Conservation (phyloP, 306 rosid genomes). For the Castanea sativa region DNA sequence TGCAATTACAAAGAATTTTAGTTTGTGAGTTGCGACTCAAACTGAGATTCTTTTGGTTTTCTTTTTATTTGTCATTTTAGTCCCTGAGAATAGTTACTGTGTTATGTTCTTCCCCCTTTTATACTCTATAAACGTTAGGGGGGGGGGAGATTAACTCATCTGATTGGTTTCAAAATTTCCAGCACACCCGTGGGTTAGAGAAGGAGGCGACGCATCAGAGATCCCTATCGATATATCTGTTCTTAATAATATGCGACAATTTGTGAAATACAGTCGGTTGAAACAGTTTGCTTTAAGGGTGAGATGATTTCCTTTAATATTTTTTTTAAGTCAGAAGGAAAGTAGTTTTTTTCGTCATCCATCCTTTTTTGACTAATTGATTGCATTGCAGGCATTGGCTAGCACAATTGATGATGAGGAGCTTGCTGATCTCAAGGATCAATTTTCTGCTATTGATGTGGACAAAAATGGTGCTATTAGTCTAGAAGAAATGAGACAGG, state of each 20-base stretch:
- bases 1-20: not conserved
- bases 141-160: slow-evolving; percentile 13
- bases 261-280: slow-evolving; percentile 88
- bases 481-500: slow-evolving; percentile 99
- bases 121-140: not conserved
- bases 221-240: slow-evolving; percentile 97
- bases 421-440: slow-evolving; percentile 86
- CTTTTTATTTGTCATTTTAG: not conserved
- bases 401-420: slow-evolving; percentile 89
- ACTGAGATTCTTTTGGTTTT: not conserved
- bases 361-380: slow-evolving; percentile 15
- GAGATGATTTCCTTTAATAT: slow-evolving; percentile 4
- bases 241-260: slow-evolving; percentile 85
- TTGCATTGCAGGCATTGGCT: slow-evolving; percentile 80
- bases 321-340: slow-evolving; percentile 16
- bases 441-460: slow-evolving; percentile 95
- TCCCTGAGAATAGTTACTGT: slow-evolving; percentile 13
- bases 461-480: slow-evolving; percentile 96
- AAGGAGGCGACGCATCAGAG: slow-evolving; percentile 91
- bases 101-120: not conserved
- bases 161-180: slow-evolving; percentile 35
- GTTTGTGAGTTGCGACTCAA: not conserved
- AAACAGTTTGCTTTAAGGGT: slow-evolving; percentile 98
- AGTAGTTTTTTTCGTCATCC: slow-evolving; percentile 9
- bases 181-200: slow-evolving; percentile 98